These are phyloP conservation scores for Dipteronia sinensis DNA, from an alignment of 345 rosid genomes.

Conservation along the genomic window DNA sequence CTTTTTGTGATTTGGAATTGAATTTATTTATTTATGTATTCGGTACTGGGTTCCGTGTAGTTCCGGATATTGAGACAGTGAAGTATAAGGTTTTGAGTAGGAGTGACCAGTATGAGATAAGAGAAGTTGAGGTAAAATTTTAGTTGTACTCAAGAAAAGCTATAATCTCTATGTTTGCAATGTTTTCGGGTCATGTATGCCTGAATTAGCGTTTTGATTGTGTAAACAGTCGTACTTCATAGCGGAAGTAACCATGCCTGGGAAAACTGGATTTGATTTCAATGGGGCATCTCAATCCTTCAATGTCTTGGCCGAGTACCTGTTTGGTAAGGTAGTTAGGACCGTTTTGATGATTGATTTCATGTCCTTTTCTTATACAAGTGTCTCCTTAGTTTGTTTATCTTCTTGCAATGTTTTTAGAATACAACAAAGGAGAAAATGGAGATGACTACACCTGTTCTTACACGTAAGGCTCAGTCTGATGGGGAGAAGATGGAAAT, in stretches of 20 bases:
- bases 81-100: constrained; percentile 56
- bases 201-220: constrained; percentile 10
- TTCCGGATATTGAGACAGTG: constrained; percentile 87
- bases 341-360: too few species aligned
- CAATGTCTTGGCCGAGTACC: constrained; percentile 69
- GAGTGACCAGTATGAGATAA: constrained; percentile 68
- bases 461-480: constrained; percentile 58
- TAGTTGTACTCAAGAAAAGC: neutral
- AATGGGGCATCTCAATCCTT: too few species aligned
- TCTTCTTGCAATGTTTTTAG: constrained; percentile 34
- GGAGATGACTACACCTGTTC: constrained; percentile 96
- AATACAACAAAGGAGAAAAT: constrained; percentile 60
- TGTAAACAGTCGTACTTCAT: constrained; percentile 65
- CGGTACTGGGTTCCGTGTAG: constrained; percentile 28
- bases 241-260: constrained; percentile 87
- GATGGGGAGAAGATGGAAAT: constrained; percentile 86
- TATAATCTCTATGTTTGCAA: neutral
- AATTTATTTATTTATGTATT: neutral
- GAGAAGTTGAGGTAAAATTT: constrained; percentile 76
- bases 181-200: neutral
- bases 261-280: constrained; percentile 51
- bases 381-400: constrained; percentile 19
- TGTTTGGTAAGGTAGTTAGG: constrained; percentile 54
- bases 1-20: too few species aligned
- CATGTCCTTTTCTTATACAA: too few species aligned